Base-by-base conservation (phyloP, 163 green algal genomes). In the Scenedesmus sp. region DNA sequence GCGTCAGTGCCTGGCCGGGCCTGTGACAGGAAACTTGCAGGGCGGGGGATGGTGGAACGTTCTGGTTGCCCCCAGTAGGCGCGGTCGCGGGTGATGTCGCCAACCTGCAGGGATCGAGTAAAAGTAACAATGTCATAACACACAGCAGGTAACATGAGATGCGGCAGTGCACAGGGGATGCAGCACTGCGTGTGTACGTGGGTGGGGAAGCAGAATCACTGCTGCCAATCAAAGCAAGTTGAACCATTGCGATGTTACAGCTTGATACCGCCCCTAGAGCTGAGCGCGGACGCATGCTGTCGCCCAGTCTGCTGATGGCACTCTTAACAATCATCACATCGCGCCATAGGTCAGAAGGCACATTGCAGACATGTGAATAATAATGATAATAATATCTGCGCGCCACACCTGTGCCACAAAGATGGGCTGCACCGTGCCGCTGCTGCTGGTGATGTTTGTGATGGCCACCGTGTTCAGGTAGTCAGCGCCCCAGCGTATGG, bases 391-490 rank as follows among this genome's bases (percentile, higher is more conserved):
- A 73, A 73, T 20, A 73, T 15, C 76, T 84, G 76, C 6, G 1
- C 1, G 20, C 3, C 82, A 3, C 26, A 88, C 84, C 84, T 88
- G 84, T 46, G 84, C 84, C 62, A 88, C 84, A 64, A 88, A 88
- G 60, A 88, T 88, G 56, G 84, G 84, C 57, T 84, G 76, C 76
- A 57, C 66, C 9, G 73, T 64, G 18, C 52, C 70, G 7, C 6
- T 76, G 12, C 10, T 77, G 57, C 83, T 88, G 1, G 84, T 84
- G 15, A 84, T 66, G 60, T 88, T 93, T 15, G 60, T 93, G 2
- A 87, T 70, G 2, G 90, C 60, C 10, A 56, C 84, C 74, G 89
- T 93, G 56, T 92, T 93, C 60, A 95, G 84, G 84, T 94, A 95
- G n/a, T 93, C 89, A 4, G 91, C 93, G 0, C 89, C 91, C 77